Conservation (phyloP, 176 grass and related monocot genomes). For the Triticum timopheevii region DNA sequence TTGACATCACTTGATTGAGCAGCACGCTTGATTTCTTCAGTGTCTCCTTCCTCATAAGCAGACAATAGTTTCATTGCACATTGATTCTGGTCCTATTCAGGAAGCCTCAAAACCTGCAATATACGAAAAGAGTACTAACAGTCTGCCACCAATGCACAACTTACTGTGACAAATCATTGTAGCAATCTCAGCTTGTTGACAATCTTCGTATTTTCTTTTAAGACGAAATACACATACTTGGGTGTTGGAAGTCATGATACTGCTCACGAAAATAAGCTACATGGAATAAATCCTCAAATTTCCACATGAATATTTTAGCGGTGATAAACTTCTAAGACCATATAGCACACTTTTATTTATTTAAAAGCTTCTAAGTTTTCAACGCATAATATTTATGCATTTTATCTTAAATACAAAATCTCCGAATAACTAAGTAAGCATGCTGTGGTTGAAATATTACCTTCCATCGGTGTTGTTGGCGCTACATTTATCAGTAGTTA, state of each 20-base stretch:
- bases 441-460: constrained; percentile 23
- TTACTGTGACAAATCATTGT: too few relatives aligned
- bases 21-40: constrained; percentile 69
- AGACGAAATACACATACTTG: too few relatives aligned
- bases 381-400: neutral
- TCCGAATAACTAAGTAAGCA: constrained; percentile 23
- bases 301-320: neutral
- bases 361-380: neutral
- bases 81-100: constrained; percentile 79
- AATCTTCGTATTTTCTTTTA: too few relatives aligned
- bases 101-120: constrained; percentile 74
- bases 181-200: too few relatives aligned
- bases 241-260: neutral
- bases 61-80: constrained; percentile 60
- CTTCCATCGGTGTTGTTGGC: constrained; percentile 53
- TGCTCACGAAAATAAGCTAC: neutral
- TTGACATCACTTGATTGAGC: constrained; percentile 62
- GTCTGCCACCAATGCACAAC: constrained; percentile 7
- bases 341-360: neutral
- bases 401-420: neutral
- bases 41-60: constrained; percentile 77
- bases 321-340: neutral
- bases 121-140: neutral
- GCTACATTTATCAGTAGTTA: too few relatives aligned
- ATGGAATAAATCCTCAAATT: neutral